Conservation (phyloP, 2,329 filamentous ascomycete genomes). For the Curvularia hawaiiensis region DNA sequence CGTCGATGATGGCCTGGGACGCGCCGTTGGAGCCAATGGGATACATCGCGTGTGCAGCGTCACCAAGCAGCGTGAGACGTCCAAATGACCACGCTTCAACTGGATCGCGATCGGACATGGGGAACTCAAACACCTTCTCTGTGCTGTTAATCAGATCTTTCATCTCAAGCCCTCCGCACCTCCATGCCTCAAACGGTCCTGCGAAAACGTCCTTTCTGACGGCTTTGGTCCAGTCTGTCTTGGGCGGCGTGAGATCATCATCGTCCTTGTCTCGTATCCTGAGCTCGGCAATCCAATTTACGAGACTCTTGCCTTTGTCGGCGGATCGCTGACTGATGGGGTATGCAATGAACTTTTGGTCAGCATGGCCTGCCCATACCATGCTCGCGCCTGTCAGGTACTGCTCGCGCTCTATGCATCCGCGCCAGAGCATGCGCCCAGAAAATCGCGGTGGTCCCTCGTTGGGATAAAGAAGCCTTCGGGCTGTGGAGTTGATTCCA, state of each 20-base stretch:
- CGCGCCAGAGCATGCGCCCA: slow-evolving; percentile 54
- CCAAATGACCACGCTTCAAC: slow-evolving; percentile 48
- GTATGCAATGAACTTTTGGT: slow-evolving; percentile 57
- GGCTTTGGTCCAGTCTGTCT: slow-evolving; percentile 52
- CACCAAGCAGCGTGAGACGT: slow-evolving; percentile 47
- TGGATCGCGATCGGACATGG: slow-evolving; percentile 54
- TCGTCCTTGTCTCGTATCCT: slow-evolving; percentile 51
- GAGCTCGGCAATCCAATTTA: slow-evolving; percentile 56
- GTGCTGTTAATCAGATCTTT: slow-evolving; percentile 51
- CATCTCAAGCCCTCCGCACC: slow-evolving; percentile 51
- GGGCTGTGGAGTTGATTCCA: slow-evolving; percentile 53
- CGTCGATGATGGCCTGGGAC: slow-evolving; percentile 53
- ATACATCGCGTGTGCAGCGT: slow-evolving; percentile 52
- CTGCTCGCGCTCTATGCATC: slow-evolving; percentile 48
- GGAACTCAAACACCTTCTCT: slow-evolving; percentile 53
- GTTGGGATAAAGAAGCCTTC: slow-evolving; percentile 50
- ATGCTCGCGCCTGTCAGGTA: slow-evolving; percentile 53
- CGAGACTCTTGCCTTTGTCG: slow-evolving; percentile 46
- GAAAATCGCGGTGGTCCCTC: slow-evolving; percentile 54
- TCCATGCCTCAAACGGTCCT: slow-evolving; percentile 49
- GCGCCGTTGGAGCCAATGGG: slow-evolving; percentile 54
- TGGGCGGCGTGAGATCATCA: slow-evolving; percentile 51
- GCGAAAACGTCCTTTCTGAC: slow-evolving; percentile 51
- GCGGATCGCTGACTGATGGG: slow-evolving; percentile 49
- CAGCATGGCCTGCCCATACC: slow-evolving; percentile 55